Evolutionary conservation across 2,329 filamentous ascomycete species (phyloP).

Genomic region (Colletotrichum spaethianum): DNA sequence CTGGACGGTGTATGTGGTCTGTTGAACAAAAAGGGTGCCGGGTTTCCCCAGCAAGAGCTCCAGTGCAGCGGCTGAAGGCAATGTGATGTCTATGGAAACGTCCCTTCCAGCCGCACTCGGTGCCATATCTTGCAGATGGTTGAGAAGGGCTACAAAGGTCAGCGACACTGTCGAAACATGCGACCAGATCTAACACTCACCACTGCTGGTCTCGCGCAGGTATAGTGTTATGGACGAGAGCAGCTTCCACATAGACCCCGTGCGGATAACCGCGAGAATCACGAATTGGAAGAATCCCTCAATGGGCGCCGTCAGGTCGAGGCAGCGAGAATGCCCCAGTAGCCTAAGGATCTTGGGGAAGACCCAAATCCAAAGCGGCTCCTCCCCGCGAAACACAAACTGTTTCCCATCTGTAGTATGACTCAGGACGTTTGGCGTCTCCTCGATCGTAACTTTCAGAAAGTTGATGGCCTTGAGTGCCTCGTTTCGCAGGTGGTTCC

Average conservation of each 20-base stretch:
- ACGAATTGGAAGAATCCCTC: constrained; percentile 66
- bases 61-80: constrained; percentile 58
- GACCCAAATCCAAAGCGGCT: constrained; percentile 77
- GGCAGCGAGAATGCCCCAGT: constrained; percentile 66
- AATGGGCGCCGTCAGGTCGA: constrained; percentile 65
- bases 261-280: constrained; percentile 60
- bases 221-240: constrained; percentile 62
- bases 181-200: constrained; percentile 52
- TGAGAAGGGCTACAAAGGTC: constrained; percentile 49
- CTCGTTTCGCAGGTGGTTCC: constrained; percentile 69
- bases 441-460: constrained; percentile 80
- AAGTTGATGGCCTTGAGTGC: constrained; percentile 83
- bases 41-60: constrained; percentile 50
- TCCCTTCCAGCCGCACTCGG: constrained; percentile 48
- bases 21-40: constrained; percentile 43
- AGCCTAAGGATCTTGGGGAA: constrained; percentile 71
- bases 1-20: constrained; percentile 57
- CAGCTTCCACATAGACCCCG: constrained; percentile 64
- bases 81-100: constrained; percentile 46
- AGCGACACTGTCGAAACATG: constrained; percentile 27
- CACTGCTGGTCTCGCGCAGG: constrained; percentile 61
- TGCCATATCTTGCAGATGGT: constrained; percentile 52
- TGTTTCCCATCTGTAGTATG: constrained; percentile 56
- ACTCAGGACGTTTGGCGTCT: constrained; percentile 79
- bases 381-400: constrained; percentile 67